Evolutionary conservation across 202 grass and related monocot genomes (phyloP), one percentile per base, ranked within the genome.

Genomic region (Schoenoplectus triqueter): DNA sequence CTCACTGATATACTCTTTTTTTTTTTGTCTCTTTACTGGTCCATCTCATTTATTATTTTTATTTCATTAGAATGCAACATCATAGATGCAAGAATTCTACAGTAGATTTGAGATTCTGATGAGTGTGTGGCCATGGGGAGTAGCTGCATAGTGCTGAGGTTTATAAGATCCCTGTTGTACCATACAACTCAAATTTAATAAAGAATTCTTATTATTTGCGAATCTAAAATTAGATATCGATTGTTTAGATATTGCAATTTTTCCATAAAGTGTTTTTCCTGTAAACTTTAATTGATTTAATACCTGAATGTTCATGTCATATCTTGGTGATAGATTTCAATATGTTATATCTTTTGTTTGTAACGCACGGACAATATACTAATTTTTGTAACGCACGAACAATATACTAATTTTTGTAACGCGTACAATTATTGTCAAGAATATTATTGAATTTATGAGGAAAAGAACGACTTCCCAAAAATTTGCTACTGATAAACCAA

Each of bases 401-500:
- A 50, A 50, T 21, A n/a, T n/a, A n/a, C n/a, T n/a, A n/a, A 13
- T 69, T 69, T n/a, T 9, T 64, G 2, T 6, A 45, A 31, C 66
- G 44, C 4, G 10, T 1, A 69, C 45, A 50, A 50, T 21, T 73
- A 73, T 51, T 8, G 5, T 51, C 17, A 20, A 48, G 4, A 19
- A 4, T 73, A 50, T 49, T 52, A 51, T 11, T 50, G 17, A 73
- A 20, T 73, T 51, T 50, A 18, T 21, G 21, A 10, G 46, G n/a
- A 15, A 18, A 73, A 52, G 11, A 50, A n/a, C n/a, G 47, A 21
- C 7, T 73, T 50, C 3, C 41, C 2, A 6, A 51, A 21, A 52
- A 11, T 52, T 22, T 54, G 50, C 73, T n/a, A 59, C 5, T 9
- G 73, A 54, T 59, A 60, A 60, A 78, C 74, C 52, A 78, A 41